phyloP scores from a whole-genome alignment of 371 early-diverging fungal species.

The Haplosporangium sp. region DNA sequence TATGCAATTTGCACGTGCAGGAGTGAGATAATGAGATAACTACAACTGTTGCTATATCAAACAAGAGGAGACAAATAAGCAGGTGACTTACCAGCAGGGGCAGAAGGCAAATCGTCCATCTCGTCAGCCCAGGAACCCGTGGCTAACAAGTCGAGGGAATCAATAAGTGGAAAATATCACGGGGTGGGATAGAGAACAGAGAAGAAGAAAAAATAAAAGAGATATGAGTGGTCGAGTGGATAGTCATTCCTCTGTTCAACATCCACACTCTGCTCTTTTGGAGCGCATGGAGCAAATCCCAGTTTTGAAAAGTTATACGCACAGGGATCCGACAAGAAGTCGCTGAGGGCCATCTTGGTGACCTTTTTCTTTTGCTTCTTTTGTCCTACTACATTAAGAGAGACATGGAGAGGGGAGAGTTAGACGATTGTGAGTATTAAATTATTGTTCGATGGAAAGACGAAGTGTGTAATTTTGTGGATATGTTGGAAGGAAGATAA shows the following conservation, averaged over 20 bases:
- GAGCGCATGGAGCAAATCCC: conserved; percentile 31
- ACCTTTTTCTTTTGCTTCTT: conserved; percentile 76
- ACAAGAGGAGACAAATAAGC: not conserved
- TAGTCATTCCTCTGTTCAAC: conserved; percentile 19
- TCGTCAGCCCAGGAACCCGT: conserved; percentile 94
- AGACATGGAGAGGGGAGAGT: not conserved
- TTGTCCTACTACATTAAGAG: conserved; percentile 40
- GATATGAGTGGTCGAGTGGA: conserved; percentile 14
- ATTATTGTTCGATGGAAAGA: not conserved
- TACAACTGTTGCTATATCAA: too few relatives aligned
- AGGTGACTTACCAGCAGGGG: conserved; percentile 72
- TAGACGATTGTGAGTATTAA: not conserved
- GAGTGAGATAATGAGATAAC: not conserved
- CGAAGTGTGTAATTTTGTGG: not conserved
- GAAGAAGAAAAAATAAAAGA: not conserved
- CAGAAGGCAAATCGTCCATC: conserved; percentile 87
- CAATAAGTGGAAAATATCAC: not conserved
- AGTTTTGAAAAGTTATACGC: conserved; percentile 38
- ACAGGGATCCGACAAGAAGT: conserved; percentile 82
- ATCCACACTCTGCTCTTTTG: not conserved
- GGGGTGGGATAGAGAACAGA: not conserved
- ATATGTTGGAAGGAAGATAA: not conserved
- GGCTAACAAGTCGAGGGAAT: conserved; percentile 49
- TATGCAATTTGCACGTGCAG: not conserved
- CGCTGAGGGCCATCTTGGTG: conserved; percentile 82